These are phyloP conservation scores for Globisporangium heterothallicum DNA, from an alignment of 352 stramenopile species.

Conservation along the genomic window DNA sequence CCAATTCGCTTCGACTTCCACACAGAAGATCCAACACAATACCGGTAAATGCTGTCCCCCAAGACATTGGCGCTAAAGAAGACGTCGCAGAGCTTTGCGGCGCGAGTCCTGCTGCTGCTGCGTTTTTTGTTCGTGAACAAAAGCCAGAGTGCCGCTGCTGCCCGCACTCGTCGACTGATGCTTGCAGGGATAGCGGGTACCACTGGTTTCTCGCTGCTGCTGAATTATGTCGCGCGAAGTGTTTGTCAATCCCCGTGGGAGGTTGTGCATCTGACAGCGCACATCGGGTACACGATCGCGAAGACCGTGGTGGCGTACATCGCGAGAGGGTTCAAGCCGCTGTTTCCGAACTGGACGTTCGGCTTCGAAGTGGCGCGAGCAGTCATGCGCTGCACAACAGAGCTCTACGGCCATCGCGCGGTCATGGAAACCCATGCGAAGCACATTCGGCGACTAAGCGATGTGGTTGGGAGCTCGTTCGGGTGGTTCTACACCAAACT, in stretches of 20 bases:
- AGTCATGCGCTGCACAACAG: slow-evolving; percentile 12
- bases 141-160: slow-evolving; percentile 1
- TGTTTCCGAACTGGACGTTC: slow-evolving; percentile 33
- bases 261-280: slow-evolving; percentile 3
- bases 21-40: too few relatives aligned
- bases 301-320: slow-evolving; percentile 4
- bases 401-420: slow-evolving; percentile 23
- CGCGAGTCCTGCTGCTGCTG: slow-evolving; percentile 1
- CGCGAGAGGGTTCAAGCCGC: slow-evolving; percentile 15
- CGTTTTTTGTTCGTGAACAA: slow-evolving; percentile 4
- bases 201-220: slow-evolving; percentile 2
- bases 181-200: background rate
- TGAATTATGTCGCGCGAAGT: slow-evolving; percentile 6
- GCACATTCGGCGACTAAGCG: slow-evolving; percentile 19
- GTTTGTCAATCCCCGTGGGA: slow-evolving; percentile 12
- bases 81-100: too few relatives aligned
- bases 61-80: too few relatives aligned
- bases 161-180: background rate
- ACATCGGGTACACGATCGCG: background rate
- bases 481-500: slow-evolving; percentile 21
- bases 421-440: slow-evolving; percentile 13
- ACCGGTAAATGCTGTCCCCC: too few relatives aligned
- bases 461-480: slow-evolving; percentile 15
- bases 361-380: slow-evolving; percentile 22
- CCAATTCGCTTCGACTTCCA: too few relatives aligned